phyloP scores from a whole-genome alignment of 371 early-diverging fungal species.

The Dinochytrium kinnereticum region DNA sequence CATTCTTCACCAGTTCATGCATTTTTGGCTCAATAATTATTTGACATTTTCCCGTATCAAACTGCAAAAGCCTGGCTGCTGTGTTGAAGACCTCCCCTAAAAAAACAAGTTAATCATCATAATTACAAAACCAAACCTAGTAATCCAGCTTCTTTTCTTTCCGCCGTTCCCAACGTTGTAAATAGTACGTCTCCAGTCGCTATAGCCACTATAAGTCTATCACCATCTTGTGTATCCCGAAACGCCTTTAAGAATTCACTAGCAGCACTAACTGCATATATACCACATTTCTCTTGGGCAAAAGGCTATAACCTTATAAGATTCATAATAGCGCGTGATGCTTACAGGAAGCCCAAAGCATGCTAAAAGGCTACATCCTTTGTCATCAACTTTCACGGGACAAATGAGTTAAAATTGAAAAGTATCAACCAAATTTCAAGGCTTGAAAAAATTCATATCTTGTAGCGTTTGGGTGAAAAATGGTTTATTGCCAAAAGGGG shows the following conservation, averaged over 20 bases:
- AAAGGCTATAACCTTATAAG: neutral
- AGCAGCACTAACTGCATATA: neutral
- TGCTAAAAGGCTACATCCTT: neutral
- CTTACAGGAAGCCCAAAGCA: constrained; percentile 15
- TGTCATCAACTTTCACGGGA: constrained; percentile 5
- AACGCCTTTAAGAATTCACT: neutral
- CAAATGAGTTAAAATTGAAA: no score
- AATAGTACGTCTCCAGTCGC: constrained; percentile 6
- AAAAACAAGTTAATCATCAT: neutral
- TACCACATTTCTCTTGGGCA: neutral
- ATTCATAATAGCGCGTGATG: neutral
- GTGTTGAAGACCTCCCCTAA: neutral
- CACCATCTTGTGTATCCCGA: neutral
- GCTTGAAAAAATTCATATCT: no score
- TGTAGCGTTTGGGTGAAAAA: no score
- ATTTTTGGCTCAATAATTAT: neutral
- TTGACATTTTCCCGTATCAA: neutral
- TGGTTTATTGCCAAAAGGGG: neutral
- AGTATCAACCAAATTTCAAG: no score
- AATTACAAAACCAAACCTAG: neutral
- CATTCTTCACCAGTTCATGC: neutral
- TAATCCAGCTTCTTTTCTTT: neutral
- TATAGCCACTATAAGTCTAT: neutral
- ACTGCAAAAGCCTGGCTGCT: neutral
- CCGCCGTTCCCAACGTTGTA: neutral